These are phyloP conservation scores for Quercus parvula DNA, from an alignment of 306 rosid species.

Conservation along the genomic window DNA sequence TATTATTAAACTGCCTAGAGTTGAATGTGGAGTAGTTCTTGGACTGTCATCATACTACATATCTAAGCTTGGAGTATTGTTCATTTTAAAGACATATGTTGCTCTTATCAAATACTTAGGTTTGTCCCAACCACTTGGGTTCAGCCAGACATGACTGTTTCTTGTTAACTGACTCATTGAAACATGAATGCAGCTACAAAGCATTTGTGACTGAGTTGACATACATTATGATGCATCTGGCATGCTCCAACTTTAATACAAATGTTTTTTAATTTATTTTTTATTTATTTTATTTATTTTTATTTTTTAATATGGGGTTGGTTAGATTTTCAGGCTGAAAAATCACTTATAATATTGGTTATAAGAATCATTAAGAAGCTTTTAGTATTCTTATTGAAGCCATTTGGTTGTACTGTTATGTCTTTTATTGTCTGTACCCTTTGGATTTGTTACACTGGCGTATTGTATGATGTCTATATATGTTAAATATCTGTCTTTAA, in stretches of 20 bases:
- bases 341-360: no score
- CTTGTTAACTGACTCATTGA: background rate
- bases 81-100: background rate
- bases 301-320: background rate
- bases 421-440: background rate
- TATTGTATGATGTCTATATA: background rate
- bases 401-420: background rate
- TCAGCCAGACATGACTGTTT: background rate
- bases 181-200: background rate
- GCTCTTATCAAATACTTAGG: background rate
- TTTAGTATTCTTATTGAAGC: background rate
- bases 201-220: background rate
- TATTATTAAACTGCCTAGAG: background rate
- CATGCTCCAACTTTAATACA: background rate
- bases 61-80: background rate
- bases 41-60: background rate
- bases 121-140: background rate
- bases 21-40: background rate
- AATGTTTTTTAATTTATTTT: background rate
- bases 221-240: background rate
- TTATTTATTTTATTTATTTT: no score
- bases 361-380: background rate
- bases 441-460: no score
- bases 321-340: slow-evolving; percentile 7
- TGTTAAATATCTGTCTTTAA: background rate